Percentiles rank a stretch among this genome's conserved stretches.
These are phyloP conservation scores for Melanopsichium pennsylvanicum DNA, from an alignment of 1,284 basidiomycete species.

Conservation along the genomic window DNA sequence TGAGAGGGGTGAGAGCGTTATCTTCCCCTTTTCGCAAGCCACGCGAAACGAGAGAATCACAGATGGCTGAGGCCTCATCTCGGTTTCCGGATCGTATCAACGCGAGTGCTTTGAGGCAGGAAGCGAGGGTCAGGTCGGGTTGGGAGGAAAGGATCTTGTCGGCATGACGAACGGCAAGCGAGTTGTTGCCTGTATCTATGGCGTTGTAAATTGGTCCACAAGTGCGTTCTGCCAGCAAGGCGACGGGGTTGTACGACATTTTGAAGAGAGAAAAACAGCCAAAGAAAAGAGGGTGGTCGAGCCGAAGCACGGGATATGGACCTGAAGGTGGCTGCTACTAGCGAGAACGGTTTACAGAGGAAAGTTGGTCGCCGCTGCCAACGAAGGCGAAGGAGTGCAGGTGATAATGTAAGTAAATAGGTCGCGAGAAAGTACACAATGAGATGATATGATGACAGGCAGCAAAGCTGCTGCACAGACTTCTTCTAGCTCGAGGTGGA, in stretches of 20 bases:
- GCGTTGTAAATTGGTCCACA: slow-evolving; percentile 53
- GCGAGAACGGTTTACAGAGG: slow-evolving; percentile 13
- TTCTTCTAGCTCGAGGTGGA: not conserved
- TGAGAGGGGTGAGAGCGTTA: slow-evolving; percentile 76
- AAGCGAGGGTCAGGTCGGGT: slow-evolving; percentile 39
- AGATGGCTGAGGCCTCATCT: slow-evolving; percentile 79
- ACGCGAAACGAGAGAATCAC: slow-evolving; percentile 79
- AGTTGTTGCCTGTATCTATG: slow-evolving; percentile 50
- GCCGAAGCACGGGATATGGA: slow-evolving; percentile 5
- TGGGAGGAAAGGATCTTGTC: slow-evolving; percentile 41
- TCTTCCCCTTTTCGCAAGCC: slow-evolving; percentile 68
- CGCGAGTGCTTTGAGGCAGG: slow-evolving; percentile 80
- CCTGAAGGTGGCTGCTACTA: slow-evolving; percentile 1
- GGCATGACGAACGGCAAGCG: slow-evolving; percentile 34
- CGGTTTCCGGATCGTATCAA: slow-evolving; percentile 81
- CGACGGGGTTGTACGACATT: slow-evolving; percentile 41
- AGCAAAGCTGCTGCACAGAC: no score
- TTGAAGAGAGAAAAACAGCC: slow-evolving; percentile 5
- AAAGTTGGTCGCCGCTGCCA: no score
- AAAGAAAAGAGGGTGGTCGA: slow-evolving; percentile 6
- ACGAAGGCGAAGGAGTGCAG: no score
- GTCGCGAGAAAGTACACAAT: no score
- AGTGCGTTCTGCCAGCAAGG: slow-evolving; percentile 47
- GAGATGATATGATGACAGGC: no score
- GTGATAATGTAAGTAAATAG: no score